A percentile compares a stretch with the other conserved stretches of the same genome.
phyloP scores from a whole-genome alignment of 2,329 filamentous ascomycete genomes.

The Pseudohalonectria lignicola region DNA sequence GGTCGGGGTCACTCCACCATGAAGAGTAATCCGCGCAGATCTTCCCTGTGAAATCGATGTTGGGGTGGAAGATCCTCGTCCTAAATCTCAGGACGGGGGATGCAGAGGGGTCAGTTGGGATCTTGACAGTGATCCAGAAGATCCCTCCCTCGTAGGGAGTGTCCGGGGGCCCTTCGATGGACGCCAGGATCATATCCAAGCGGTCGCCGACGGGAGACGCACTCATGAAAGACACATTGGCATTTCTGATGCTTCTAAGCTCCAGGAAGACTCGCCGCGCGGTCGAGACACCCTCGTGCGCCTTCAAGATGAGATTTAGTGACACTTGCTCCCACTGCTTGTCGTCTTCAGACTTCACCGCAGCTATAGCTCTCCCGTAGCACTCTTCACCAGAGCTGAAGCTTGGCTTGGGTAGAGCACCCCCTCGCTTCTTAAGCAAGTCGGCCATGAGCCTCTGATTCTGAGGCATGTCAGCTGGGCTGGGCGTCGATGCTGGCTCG shows the following conservation, averaged over 20 bases:
- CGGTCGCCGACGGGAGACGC: conserved; percentile 9
- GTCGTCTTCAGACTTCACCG: conserved; percentile 1
- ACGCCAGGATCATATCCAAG: conserved; percentile 11
- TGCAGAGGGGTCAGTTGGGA: neutral
- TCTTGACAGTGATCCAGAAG: conserved; percentile 11
- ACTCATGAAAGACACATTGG: conserved; percentile 12
- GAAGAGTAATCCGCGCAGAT: conserved; percentile 10
- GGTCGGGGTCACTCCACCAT: conserved; percentile 7
- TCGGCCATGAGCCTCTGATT: conserved; percentile 5
- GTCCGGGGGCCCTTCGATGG: conserved; percentile 14
- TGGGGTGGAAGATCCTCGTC: conserved; percentile 12
- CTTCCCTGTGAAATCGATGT: conserved; percentile 9
- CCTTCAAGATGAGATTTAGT: neutral
- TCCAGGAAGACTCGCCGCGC: conserved; percentile 12
- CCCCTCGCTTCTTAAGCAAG: neutral
- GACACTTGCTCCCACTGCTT: neutral
- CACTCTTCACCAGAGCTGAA: neutral
- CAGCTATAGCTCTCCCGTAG: conserved; percentile 2
- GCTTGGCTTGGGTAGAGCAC: neutral
- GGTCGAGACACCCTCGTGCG: conserved; percentile 4
- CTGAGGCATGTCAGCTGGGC: conserved; percentile 3
- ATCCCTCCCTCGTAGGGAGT: conserved; percentile 13
- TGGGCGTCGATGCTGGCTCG: neutral
- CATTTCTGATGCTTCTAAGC: conserved; percentile 9
- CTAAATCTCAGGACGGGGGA: conserved; percentile 9